phyloP scores from a whole-genome alignment of 352 stramenopile genomes.

The Globisporangium recalcitrans region DNA sequence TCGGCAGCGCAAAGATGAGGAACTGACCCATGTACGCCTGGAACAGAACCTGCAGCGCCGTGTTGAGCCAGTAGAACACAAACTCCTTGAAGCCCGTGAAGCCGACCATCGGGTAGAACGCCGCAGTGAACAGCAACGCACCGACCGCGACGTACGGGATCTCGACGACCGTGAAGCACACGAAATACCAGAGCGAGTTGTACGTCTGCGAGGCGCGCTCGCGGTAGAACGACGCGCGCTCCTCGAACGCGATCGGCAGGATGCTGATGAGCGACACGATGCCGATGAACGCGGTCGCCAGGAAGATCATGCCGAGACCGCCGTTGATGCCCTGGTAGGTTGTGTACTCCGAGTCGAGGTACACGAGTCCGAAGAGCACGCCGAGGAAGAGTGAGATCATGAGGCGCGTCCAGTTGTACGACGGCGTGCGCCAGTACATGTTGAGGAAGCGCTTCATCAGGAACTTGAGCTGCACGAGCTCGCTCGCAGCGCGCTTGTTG shows the following conservation, averaged over 20 bases:
- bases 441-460: slow-evolving; percentile 44
- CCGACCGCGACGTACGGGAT: slow-evolving; percentile 41
- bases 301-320: slow-evolving; percentile 69
- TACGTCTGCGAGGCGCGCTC: slow-evolving; percentile 87
- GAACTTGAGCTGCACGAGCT: slow-evolving; percentile 35
- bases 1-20: slow-evolving; percentile 45
- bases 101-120: slow-evolving; percentile 75
- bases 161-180: slow-evolving; percentile 70
- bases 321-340: slow-evolving; percentile 35
- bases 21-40: slow-evolving; percentile 70
- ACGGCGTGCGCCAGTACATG: slow-evolving; percentile 72
- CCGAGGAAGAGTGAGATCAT: slow-evolving; percentile 72
- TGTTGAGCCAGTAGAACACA: slow-evolving; percentile 73
- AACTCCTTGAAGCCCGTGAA: slow-evolving; percentile 23
- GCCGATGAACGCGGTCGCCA: slow-evolving; percentile 64
- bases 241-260: slow-evolving; percentile 64
- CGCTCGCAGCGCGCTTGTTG: slow-evolving; percentile 40
- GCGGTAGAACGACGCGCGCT: slow-evolving; percentile 87
- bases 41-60: slow-evolving; percentile 48
- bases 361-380: slow-evolving; percentile 63
- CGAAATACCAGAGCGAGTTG: slow-evolving; percentile 47
- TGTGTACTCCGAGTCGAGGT: slow-evolving; percentile 26
- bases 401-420: slow-evolving; percentile 84
- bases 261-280: slow-evolving; percentile 69
- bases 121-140: slow-evolving; percentile 34